Conservation (phyloP, 495 filamentous ascomycete species). For the Lentithecium fluviatile region DNA sequence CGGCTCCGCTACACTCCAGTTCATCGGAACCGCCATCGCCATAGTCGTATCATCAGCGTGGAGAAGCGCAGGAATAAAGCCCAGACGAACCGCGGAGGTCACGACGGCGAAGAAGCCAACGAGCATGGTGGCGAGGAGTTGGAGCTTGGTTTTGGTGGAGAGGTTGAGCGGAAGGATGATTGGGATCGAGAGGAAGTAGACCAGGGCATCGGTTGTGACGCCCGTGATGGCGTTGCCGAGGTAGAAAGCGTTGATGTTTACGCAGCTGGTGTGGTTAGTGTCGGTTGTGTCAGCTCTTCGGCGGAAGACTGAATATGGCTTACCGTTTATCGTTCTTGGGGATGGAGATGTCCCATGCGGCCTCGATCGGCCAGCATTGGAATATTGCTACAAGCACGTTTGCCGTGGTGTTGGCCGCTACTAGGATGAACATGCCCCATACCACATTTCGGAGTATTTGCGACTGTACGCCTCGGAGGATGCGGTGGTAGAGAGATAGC, state of each 20-base stretch:
- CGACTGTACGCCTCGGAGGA: constrained; percentile 12
- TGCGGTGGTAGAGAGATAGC: constrained; percentile 16
- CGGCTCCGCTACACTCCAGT: constrained; percentile 10
- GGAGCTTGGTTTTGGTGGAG: constrained; percentile 8
- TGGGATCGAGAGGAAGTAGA: constrained; percentile 17
- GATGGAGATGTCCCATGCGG: constrained; percentile 13
- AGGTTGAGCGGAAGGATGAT: constrained; percentile 19
- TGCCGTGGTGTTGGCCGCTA: constrained; percentile 8
- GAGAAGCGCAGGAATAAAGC: constrained; percentile 9
- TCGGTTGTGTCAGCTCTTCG: too few species aligned
- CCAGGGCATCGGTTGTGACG: constrained; percentile 12
- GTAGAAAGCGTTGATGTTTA: constrained; percentile 19
- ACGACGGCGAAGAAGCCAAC: constrained; percentile 16
- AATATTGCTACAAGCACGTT: constrained; percentile 13
- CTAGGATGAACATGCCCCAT: constrained; percentile 9
- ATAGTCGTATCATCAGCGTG: neutral
- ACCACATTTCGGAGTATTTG: constrained; percentile 2
- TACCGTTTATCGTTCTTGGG: constrained; percentile 2
- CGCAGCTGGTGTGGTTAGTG: constrained; percentile 11
- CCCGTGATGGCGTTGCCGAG: constrained; percentile 12
- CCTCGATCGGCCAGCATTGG: constrained; percentile 22
- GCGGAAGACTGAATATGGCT: neutral
- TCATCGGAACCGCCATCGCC: constrained; percentile 20
- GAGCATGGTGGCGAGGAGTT: constrained; percentile 18
- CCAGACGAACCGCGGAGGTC: constrained; percentile 16